Percentiles rank a stretch among this genome's conserved stretches.
Conservation (phyloP, 768 basidiomycete species). For the Collybia sp. region DNA sequence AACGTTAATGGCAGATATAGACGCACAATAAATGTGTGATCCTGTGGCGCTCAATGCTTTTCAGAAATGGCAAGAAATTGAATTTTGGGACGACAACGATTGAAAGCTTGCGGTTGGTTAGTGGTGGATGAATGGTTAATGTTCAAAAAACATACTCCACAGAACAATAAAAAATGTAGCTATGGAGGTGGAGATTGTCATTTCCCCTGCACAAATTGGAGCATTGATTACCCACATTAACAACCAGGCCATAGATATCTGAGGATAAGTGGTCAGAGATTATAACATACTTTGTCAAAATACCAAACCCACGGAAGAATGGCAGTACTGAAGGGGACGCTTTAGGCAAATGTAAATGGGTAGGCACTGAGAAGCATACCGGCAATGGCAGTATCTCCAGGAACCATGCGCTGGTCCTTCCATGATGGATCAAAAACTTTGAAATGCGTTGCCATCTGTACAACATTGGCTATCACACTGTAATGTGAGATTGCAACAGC, state of each 20-base stretch:
- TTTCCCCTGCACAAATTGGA: too few relatives aligned
- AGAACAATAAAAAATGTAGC: conserved; percentile 51
- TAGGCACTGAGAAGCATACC: conserved; percentile 32
- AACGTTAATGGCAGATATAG: not conserved
- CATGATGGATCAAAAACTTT: conserved; percentile 34
- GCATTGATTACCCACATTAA: conserved; percentile 43
- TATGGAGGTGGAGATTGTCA: conserved; percentile 10
- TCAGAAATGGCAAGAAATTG: conserved; percentile 48
- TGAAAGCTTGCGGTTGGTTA: conserved; percentile 30
- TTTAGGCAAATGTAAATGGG: not conserved
- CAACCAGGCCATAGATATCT: conserved; percentile 61
- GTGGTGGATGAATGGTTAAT: not conserved
- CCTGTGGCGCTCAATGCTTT: conserved; percentile 48
- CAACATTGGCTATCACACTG: conserved; percentile 54
- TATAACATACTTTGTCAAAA: not conserved
- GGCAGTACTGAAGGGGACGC: conserved; percentile 39
- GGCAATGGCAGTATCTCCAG: conserved; percentile 55
- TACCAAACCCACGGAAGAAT: conserved; percentile 45
- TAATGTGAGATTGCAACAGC: conserved; percentile 69
- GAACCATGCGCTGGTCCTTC: conserved; percentile 34
- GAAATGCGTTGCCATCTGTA: conserved; percentile 54
- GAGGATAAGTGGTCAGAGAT: not conserved
- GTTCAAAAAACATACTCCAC: conserved; percentile 33
- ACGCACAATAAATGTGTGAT: conserved; percentile 54
- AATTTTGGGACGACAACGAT: conserved; percentile 66